phyloP scores from a whole-genome alignment of 148 eudicot species.

The Oxyria digyna region DNA sequence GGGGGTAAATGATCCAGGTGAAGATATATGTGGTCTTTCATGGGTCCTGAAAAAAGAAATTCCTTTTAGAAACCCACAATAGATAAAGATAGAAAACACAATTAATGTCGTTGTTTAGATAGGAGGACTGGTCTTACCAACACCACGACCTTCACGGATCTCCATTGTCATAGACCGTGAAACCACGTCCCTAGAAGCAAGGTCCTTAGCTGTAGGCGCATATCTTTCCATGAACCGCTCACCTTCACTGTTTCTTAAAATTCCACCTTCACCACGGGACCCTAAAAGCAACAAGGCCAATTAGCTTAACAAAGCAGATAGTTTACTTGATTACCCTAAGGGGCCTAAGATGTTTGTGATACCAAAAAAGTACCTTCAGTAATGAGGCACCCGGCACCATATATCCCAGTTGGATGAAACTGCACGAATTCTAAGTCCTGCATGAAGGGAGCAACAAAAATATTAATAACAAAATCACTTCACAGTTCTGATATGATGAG shows the following conservation, averaged over 20 bases:
- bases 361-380: constrained; percentile 58
- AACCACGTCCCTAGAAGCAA: constrained; percentile 95
- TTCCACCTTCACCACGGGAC: constrained; percentile 99
- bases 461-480: not conserved
- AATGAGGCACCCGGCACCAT: constrained; percentile 96
- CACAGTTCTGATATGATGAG: not conserved
- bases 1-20: constrained; percentile 98
- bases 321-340: not conserved
- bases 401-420: constrained; percentile 96
- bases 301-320: not conserved
- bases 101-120: not conserved
- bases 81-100: not conserved
- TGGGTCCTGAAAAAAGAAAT: constrained; percentile 44
- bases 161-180: constrained; percentile 99
- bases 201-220: constrained; percentile 99
- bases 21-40: constrained; percentile 94
- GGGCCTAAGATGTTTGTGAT: not conserved
- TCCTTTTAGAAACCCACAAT: not conserved
- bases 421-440: constrained; percentile 99
- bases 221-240: constrained; percentile 98
- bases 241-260: constrained; percentile 89
- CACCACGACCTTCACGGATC: constrained; percentile 99
- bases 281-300: constrained; percentile 28
- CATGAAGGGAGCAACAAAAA: constrained; percentile 8
- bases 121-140: constrained; percentile 39